A percentile compares a stretch with the other conserved stretches of the same genome.
Conservation (phyloP, 2,329 filamentous ascomycete species). For the Botryosphaeria agaves region DNA sequence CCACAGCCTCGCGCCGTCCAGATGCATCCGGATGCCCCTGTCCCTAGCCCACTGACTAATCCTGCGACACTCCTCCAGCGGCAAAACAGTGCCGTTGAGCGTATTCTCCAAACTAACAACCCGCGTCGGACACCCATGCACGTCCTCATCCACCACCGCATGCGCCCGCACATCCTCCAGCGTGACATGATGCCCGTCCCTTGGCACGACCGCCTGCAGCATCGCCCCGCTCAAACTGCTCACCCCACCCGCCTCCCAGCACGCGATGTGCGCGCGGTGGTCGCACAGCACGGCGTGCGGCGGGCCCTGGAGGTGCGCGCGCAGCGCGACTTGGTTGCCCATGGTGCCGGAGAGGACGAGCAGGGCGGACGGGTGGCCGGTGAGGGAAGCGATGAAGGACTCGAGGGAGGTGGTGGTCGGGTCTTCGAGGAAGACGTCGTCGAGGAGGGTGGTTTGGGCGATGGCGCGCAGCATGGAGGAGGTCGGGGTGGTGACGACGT, state of each 20-base stretch:
- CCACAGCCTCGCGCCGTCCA: slow-evolving; percentile 70
- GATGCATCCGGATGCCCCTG: slow-evolving; percentile 51
- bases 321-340: slow-evolving; percentile 78
- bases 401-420: slow-evolving; percentile 62
- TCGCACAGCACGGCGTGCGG: slow-evolving; percentile 72
- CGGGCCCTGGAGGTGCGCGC: slow-evolving; percentile 60
- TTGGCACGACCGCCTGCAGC: slow-evolving; percentile 46
- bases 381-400: slow-evolving; percentile 51
- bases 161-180: slow-evolving; percentile 57
- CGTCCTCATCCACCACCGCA: slow-evolving; percentile 47
- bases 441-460: slow-evolving; percentile 52
- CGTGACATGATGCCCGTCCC: slow-evolving; percentile 56
- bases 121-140: slow-evolving; percentile 64
- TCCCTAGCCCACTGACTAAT: slow-evolving; percentile 51
- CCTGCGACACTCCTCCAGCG: slow-evolving; percentile 48
- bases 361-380: slow-evolving; percentile 59
- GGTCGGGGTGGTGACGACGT: slow-evolving; percentile 61
- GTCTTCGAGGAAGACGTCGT: slow-evolving; percentile 76
- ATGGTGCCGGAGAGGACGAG: slow-evolving; percentile 84
- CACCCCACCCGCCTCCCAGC: slow-evolving; percentile 52
- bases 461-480: slow-evolving; percentile 69
- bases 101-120: slow-evolving; percentile 81
- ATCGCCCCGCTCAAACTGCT: slow-evolving; percentile 55
- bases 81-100: slow-evolving; percentile 61
- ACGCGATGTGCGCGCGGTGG: slow-evolving; percentile 57